A percentile compares a stretch with the other conserved stretches of the same genome.
phyloP scores from a whole-genome alignment of 768 basidiomycete genomes.

The Xerocomus brunneocitrinus region DNA sequence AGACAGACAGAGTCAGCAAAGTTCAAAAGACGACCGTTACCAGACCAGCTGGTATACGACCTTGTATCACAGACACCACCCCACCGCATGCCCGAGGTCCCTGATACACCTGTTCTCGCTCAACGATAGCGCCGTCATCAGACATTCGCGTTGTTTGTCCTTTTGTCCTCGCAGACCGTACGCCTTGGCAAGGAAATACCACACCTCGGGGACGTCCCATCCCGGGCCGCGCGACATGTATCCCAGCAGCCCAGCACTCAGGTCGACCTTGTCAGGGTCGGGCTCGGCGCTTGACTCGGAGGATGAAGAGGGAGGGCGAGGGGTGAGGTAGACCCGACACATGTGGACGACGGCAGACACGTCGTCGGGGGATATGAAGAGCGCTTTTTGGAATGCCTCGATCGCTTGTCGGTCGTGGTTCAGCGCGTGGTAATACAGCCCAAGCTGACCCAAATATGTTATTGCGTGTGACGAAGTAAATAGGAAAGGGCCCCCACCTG shows the following conservation, averaged over 20 bases:
- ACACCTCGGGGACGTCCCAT: slow-evolving; percentile 93
- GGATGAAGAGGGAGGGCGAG: slow-evolving; percentile 15
- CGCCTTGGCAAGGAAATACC: slow-evolving; percentile 86
- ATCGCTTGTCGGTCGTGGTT: slow-evolving; percentile 59
- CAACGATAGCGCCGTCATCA: slow-evolving; percentile 62
- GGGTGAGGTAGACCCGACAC: slow-evolving; percentile 63
- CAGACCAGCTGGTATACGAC: neutral
- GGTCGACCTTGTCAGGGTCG: slow-evolving; percentile 54
- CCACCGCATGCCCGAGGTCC: slow-evolving; percentile 57
- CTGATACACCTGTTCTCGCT: slow-evolving; percentile 61
- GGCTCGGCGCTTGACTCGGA: slow-evolving; percentile 17
- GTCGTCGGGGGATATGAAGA: slow-evolving; percentile 82
- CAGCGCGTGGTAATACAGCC: slow-evolving; percentile 63
- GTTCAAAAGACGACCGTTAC: neutral
- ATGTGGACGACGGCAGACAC: slow-evolving; percentile 76
- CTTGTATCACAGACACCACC: slow-evolving; percentile 54
- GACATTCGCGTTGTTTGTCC: slow-evolving; percentile 69
- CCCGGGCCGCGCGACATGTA: slow-evolving; percentile 74
- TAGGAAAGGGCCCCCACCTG: slow-evolving; percentile 54
- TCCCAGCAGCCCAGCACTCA: slow-evolving; percentile 77
- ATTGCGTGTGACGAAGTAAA: neutral
- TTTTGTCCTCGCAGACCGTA: slow-evolving; percentile 70
- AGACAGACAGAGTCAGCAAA: neutral
- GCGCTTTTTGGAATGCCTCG: slow-evolving; percentile 78
- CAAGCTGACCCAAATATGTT: slow-evolving; percentile 47